A percentile compares a stretch with the other conserved stretches of the same genome.
These are phyloP conservation scores for Phialemonium atrogriseum DNA, from an alignment of 2,329 filamentous ascomycete genomes.

Conservation along the genomic window DNA sequence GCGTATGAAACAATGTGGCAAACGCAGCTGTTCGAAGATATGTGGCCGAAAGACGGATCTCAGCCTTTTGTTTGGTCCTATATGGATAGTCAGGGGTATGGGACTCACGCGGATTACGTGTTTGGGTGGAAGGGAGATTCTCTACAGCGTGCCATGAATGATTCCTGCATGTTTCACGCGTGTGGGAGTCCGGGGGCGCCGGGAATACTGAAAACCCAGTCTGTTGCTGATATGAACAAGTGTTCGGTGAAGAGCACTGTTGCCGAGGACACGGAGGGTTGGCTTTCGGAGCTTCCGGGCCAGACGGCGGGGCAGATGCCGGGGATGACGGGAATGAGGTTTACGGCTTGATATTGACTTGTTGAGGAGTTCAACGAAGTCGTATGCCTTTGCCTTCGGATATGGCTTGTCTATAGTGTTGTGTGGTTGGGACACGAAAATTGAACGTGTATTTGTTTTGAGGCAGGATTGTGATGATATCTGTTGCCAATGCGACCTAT, in stretches of 20 bases:
- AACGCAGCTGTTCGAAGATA: slow-evolving; percentile 21
- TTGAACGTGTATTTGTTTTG: too few relatives aligned
- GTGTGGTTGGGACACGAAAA: too few relatives aligned
- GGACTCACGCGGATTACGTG: slow-evolving; percentile 22
- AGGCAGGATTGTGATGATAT: too few relatives aligned
- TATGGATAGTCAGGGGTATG: slow-evolving; percentile 18
- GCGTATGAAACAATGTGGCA: slow-evolving; percentile 33
- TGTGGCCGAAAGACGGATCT: slow-evolving; percentile 23
- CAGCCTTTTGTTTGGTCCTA: slow-evolving; percentile 13
- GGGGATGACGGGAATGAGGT: neutral
- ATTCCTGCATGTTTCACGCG: neutral
- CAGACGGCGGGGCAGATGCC: neutral
- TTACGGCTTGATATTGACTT: neutral
- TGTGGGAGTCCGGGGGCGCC: neutral
- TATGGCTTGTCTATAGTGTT: too few relatives aligned
- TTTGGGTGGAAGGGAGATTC: slow-evolving; percentile 24
- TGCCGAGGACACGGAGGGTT: slow-evolving; percentile 1
- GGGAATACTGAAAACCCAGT: slow-evolving; percentile 1
- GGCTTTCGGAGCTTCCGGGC: slow-evolving; percentile 1
- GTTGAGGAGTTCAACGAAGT: too few relatives aligned
- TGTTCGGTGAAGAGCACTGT: neutral
- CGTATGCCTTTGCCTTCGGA: too few relatives aligned
- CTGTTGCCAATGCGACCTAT: too few relatives aligned
- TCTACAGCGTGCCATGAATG: slow-evolving; percentile 13
- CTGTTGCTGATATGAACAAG: slow-evolving; percentile 1